Conservation (phyloP, 2,329 filamentous ascomycete species). For the Hirsutella minnesotensis region DNA sequence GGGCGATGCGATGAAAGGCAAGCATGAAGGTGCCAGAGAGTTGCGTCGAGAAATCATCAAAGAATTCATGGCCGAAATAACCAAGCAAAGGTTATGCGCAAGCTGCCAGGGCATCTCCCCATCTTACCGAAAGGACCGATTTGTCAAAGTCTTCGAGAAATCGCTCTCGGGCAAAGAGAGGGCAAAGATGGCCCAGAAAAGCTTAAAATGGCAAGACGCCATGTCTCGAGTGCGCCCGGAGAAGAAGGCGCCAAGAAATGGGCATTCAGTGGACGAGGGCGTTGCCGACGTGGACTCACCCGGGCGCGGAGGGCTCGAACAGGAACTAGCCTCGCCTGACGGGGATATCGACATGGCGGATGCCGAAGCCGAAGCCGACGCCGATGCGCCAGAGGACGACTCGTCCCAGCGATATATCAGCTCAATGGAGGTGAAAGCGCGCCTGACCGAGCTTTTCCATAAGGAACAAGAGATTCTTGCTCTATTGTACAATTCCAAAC, state of each 20-base stretch:
- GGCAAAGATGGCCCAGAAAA: constrained; percentile 60
- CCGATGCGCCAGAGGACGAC: constrained; percentile 9
- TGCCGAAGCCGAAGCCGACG: constrained; percentile 15
- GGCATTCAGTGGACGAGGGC: constrained; percentile 51
- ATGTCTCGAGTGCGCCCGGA: constrained; percentile 33
- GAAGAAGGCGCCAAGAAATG: constrained; percentile 28
- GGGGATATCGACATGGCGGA: constrained; percentile 22
- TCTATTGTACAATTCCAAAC: constrained; percentile 73
- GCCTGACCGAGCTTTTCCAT: constrained; percentile 68
- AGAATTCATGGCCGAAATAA: constrained; percentile 67
- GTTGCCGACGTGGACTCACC: constrained; percentile 53
- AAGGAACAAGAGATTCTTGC: constrained; percentile 76
- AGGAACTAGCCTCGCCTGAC: constrained; percentile 32
- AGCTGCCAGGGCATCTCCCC: constrained; percentile 62
- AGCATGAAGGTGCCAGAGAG: constrained; percentile 75
- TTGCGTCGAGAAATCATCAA: constrained; percentile 66
- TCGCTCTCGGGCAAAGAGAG: constrained; percentile 63
- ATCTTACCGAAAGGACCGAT: constrained; percentile 77
- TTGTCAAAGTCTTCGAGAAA: constrained; percentile 88
- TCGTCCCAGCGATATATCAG: constrained; percentile 62
- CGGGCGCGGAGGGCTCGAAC: constrained; percentile 28
- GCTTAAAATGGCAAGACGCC: constrained; percentile 58
- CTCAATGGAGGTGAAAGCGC: constrained; percentile 70
- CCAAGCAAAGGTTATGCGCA: constrained; percentile 56
- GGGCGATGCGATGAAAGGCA: constrained; percentile 44